These are phyloP conservation scores for Magnusiomyces paraingens DNA, from an alignment of 1,139 yeast genomes.

Conservation along the genomic window DNA sequence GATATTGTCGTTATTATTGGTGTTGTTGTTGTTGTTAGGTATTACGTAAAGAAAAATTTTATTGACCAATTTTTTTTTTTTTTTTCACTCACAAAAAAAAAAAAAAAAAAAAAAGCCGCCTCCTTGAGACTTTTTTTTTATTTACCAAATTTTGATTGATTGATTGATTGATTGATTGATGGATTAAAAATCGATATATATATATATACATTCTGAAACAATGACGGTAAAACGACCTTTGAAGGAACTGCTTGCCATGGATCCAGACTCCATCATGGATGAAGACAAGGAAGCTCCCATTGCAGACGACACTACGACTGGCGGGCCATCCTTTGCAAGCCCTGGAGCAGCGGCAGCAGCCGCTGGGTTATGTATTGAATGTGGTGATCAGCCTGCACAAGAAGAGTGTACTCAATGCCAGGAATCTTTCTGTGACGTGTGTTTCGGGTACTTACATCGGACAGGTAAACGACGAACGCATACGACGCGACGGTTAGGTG, in stretches of 20 bases:
- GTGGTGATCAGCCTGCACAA: conserved; percentile 63
- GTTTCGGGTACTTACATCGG: conserved; percentile 58
- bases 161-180: no score
- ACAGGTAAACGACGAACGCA: conserved; percentile 41
- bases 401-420: conserved; percentile 51
- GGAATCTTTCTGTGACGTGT: conserved; percentile 60
- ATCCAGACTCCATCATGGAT: conserved; percentile 28
- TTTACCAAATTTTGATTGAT: no score
- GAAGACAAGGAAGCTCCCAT: conserved; percentile 14
- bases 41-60: no score
- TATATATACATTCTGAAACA: not conserved
- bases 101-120: not conserved
- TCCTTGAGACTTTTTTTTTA: not conserved
- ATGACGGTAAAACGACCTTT: conserved; percentile 24
- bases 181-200: not conserved
- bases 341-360: conserved; percentile 38
- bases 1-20: no score
- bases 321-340: conserved; percentile 68
- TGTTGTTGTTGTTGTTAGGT: no score
- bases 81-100: no score
- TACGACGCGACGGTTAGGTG: not conserved
- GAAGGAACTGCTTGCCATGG: conserved; percentile 26
- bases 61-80: no score
- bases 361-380: conserved; percentile 50
- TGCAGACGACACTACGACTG: conserved; percentile 39